Conservation (phyloP, 192 early-diverging fungal genomes). For the Cetraspora pellucida region DNA sequence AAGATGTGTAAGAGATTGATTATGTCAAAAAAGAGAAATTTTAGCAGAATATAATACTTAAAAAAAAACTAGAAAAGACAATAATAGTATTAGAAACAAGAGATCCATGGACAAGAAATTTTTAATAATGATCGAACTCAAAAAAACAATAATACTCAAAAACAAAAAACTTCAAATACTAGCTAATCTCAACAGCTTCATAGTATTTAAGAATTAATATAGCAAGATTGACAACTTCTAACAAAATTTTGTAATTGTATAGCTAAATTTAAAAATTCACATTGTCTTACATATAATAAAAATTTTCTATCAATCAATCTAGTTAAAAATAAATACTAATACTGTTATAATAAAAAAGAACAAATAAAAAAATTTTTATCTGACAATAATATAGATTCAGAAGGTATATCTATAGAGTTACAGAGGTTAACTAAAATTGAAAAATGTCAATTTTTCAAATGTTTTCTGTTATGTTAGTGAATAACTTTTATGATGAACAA, state of each 20-base stretch:
- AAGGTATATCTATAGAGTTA: neutral
- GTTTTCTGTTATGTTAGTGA: neutral
- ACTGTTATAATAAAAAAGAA: neutral
- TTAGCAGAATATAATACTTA: too few species aligned
- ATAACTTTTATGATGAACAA: neutral
- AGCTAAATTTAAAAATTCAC: neutral
- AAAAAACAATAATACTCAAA: too few species aligned
- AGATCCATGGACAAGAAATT: too few species aligned
- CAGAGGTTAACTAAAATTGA: neutral
- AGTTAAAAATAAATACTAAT: neutral
- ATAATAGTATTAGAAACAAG: too few species aligned
- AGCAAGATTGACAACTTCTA: neutral
- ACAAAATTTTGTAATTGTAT: neutral
- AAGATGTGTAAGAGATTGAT: too few species aligned
- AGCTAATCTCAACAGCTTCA: too few species aligned
- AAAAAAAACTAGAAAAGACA: too few species aligned
- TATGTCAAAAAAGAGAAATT: too few species aligned
- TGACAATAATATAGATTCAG: neutral
- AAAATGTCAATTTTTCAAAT: neutral
- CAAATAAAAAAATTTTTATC: neutral
- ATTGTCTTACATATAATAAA: conserved; percentile 4
- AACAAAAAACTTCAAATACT: too few species aligned
- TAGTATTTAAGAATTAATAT: too few species aligned
- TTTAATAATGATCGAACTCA: too few species aligned
- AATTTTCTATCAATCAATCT: neutral